Evolutionary conservation across 2,329 filamentous ascomycete species (phyloP), one percentile per base, ranked within the genome.

Genomic region (Aaosphaeria arxii): DNA sequence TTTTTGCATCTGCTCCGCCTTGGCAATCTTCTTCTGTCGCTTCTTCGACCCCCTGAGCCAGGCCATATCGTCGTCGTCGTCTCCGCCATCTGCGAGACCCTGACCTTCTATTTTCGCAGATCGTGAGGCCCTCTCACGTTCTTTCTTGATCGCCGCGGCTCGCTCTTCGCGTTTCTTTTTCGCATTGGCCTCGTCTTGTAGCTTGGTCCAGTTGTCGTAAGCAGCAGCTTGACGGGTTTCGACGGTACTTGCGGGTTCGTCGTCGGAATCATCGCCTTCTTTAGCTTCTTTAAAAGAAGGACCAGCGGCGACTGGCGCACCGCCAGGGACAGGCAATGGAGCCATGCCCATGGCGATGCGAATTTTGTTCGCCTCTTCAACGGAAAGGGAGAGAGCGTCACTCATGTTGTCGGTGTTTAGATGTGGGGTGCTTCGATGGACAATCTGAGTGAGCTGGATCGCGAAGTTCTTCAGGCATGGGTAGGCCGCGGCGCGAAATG

Each of bases 21-120:
- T 81, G 57, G 84, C 87, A 36, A 97, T 91, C 72, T 91, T 89
- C 79, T 91, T 95, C 70, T 95, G 90, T 44, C 91, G 81, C 76
- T 95, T 97, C 79, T 95, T 97, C 69, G 92, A 87, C 50, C 86
- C 86, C 58, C 87, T 83, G 51, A 99, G 71, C 94, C 94, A 99
- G 1, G 88, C 79, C 67, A 88, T 88, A 11, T 92, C 89, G 67
- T 95, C 89, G 29, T 88, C 58, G 3, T 75, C 81, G 5, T 77
- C 82, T 2, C 82, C 84, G 40, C 85, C 86, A 33, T 97, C 94
- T 42, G 88, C 94, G 3, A 99, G 74, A 1, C 91, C 88, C 65
- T 87, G 86, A 49, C 94, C 94, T 63, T 94, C 84, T 7, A 99
- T 75, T 53, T 87, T 82, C 11, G 85, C 78, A 62, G 85, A 82